Conservation (phyloP, 192 early-diverging fungal species). For the Nowakowskiella sp. region DNA sequence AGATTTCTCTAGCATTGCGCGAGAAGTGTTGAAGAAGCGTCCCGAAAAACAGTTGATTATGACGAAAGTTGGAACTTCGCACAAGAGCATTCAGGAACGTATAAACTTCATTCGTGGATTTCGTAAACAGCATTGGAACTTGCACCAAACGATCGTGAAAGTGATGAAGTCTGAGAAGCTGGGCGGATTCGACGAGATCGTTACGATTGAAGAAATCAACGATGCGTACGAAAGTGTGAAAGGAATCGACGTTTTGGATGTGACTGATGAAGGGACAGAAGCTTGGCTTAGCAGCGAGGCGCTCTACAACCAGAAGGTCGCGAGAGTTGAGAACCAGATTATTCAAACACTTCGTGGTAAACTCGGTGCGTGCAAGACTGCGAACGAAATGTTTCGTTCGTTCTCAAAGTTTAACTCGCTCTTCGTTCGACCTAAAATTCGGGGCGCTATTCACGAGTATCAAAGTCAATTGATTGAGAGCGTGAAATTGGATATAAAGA, state of each 20-base stretch:
- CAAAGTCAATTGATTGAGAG: constrained; percentile 95
- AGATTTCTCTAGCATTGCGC: constrained; percentile 90
- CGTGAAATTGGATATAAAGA: constrained; percentile 96
- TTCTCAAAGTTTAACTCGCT: constrained; percentile 99
- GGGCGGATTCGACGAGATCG: constrained; percentile 48
- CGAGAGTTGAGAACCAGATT: constrained; percentile 95
- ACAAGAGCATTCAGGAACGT: constrained; percentile 90
- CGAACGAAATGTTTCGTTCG: constrained; percentile 98
- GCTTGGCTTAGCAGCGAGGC: constrained; percentile 86
- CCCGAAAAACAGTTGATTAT: constrained; percentile 90
- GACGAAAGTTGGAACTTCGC: constrained; percentile 88
- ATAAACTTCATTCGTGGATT: constrained; percentile 83
- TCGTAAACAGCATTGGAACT: constrained; percentile 94
- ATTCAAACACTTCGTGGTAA: constrained; percentile 87
- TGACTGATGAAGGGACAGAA: constrained; percentile 77
- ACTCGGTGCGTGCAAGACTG: constrained; percentile 90
- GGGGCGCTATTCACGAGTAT: constrained; percentile 98
- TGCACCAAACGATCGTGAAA: constrained; percentile 90
- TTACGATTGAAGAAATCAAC: constrained; percentile 82
- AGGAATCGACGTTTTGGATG: constrained; percentile 90
- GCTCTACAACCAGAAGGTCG: constrained; percentile 88
- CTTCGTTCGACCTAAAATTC: constrained; percentile 98
- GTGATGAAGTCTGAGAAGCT: constrained; percentile 69
- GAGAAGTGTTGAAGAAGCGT: constrained; percentile 89
- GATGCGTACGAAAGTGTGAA: constrained; percentile 87